Conservation (phyloP, 768 basidiomycete species). For the Calocybe gangraenosa region DNA sequence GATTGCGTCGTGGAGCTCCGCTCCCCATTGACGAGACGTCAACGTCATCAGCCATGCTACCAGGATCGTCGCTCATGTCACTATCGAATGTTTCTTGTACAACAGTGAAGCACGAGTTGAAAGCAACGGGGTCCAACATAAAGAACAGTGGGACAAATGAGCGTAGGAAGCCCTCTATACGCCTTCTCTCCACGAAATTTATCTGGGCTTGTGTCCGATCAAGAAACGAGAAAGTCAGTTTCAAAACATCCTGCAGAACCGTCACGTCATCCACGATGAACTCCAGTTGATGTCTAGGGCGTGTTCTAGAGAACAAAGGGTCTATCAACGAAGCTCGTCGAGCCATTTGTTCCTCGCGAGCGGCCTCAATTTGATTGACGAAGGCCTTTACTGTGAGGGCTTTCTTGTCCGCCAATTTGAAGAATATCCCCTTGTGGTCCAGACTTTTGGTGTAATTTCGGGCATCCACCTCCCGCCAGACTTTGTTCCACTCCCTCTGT, state of each 20-base stretch:
- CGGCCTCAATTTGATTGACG: constrained; percentile 79
- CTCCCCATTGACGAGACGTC: constrained; percentile 38
- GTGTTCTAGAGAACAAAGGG: constrained; percentile 53
- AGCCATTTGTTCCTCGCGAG: constrained; percentile 77
- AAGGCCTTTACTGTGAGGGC: constrained; percentile 70
- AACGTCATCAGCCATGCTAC: constrained; percentile 29
- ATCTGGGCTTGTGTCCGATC: constrained; percentile 84
- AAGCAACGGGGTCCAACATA: constrained; percentile 64
- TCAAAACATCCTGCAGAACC: constrained; percentile 83
- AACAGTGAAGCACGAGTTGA: constrained; percentile 66
- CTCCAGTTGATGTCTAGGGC: constrained; percentile 75
- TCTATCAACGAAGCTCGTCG: constrained; percentile 62
- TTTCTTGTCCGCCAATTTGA: constrained; percentile 90
- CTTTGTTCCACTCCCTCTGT: constrained; percentile 97
- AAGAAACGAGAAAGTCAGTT: constrained; percentile 85
- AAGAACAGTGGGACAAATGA: constrained; percentile 75
- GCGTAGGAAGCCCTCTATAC: constrained; percentile 80
- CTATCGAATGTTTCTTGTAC: constrained; percentile 51
- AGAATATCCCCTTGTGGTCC: constrained; percentile 89
- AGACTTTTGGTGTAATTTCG: constrained; percentile 91
- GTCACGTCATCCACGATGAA: constrained; percentile 69
- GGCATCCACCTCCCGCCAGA: constrained; percentile 96
- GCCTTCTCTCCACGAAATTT: constrained; percentile 63
- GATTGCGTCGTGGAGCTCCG: constrained; percentile 29
- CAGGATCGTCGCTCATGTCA: constrained; percentile 52